Evolutionary conservation across 1,284 basidiomycete species (phyloP).

Genomic region (Tilletia caries): DNA sequence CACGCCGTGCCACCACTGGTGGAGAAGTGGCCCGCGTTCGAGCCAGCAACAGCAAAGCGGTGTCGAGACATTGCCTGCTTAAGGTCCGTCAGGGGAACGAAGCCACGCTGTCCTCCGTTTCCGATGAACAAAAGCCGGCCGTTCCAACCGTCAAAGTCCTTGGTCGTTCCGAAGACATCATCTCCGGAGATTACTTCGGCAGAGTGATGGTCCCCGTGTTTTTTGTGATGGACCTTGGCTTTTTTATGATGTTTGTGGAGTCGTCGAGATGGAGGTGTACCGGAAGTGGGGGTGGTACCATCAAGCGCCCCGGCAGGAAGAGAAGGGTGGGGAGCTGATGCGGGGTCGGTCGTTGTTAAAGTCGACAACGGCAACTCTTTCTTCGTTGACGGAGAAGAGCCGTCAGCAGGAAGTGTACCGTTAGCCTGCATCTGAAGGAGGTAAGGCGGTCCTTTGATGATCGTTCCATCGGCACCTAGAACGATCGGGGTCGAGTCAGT

Average conservation of each 20-base stretch:
- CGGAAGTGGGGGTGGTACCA: too few relatives aligned
- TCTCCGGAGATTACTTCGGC: slow-evolving; percentile 13
- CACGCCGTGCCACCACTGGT: slow-evolving; percentile 14
- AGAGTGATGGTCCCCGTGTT: background rate
- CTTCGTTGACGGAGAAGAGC: too few relatives aligned
- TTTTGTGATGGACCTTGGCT: too few relatives aligned
- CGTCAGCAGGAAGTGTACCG: background rate
- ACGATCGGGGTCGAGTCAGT: slow-evolving; percentile 14
- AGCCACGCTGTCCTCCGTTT: slow-evolving; percentile 20
- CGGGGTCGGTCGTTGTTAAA: too few relatives aligned
- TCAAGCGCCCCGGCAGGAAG: too few relatives aligned
- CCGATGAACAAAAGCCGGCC: slow-evolving; percentile 23
- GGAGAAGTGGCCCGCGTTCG: slow-evolving; percentile 23
- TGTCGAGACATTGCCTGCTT: slow-evolving; percentile 20
- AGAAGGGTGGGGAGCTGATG: background rate
- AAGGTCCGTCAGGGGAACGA: slow-evolving; percentile 19
- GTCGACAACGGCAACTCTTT: too few relatives aligned
- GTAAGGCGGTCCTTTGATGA: slow-evolving; percentile 5
- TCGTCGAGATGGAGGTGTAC: too few relatives aligned
- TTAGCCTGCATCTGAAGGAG: background rate
- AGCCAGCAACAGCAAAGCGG: slow-evolving; percentile 23
- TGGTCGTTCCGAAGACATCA: slow-evolving; percentile 10
- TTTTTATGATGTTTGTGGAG: too few relatives aligned
- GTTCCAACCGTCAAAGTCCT: slow-evolving; percentile 22
- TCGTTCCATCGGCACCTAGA: background rate